Evolutionary conservation across 441 rosid species (phyloP).

Genomic region (Gossypium schwendimanii): DNA sequence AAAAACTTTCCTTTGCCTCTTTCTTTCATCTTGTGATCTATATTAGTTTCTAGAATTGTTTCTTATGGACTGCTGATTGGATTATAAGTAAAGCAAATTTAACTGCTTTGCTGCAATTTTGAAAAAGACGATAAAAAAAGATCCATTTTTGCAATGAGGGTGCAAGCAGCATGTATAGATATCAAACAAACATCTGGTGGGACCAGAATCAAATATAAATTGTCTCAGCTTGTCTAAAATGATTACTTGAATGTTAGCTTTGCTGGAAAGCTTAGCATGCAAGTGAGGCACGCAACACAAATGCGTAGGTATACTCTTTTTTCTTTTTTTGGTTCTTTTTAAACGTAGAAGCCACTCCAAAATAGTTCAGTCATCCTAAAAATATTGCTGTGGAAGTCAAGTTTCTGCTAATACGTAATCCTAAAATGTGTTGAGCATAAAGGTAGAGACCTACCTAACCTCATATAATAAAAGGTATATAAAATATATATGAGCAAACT

Average conservation of each 20-base stretch:
- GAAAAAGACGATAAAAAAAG: neutral
- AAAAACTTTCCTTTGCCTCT: neutral
- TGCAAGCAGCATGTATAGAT: neutral
- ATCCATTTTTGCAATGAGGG: neutral
- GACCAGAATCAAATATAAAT: constrained; percentile 7
- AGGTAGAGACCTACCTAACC: neutral
- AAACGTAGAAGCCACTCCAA: constrained; percentile 49
- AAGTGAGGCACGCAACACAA: neutral
- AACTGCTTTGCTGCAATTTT: neutral
- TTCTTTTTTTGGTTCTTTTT: neutral
- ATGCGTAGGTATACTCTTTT: neutral
- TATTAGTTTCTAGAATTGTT: neutral
- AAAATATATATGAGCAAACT: neutral
- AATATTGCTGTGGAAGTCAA: neutral
- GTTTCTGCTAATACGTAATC: neutral
- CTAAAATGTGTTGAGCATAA: too few relatives aligned
- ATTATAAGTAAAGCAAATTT: neutral
- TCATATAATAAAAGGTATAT: neutral
- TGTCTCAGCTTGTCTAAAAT: constrained; percentile 5
- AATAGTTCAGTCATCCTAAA: neutral
- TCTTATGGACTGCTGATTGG: neutral
- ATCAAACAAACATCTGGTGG: neutral
- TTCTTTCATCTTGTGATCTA: neutral
- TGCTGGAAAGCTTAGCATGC: constrained; percentile 40
- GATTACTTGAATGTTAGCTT: constrained; percentile 29